Evolutionary conservation across 331 rosid species (phyloP), one percentile per base, ranked within the genome.

Genomic region (Pyracantha coccinea): DNA sequence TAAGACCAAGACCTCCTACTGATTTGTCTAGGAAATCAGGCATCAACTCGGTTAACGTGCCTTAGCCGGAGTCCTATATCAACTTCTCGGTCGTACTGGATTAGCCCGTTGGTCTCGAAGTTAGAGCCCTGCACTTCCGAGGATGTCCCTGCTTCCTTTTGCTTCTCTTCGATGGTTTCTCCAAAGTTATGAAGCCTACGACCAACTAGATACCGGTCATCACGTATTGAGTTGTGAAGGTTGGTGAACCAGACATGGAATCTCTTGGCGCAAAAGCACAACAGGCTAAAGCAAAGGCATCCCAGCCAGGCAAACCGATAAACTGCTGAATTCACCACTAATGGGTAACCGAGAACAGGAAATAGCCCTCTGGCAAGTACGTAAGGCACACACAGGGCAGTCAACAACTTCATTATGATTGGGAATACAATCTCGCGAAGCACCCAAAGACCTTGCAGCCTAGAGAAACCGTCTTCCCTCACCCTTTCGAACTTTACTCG

Each of bases 171-270:
- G 7, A 23, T 79, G 64, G 71, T 78, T 75, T 92, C 99, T 24
- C 99, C 99, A 2, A 17, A 95, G 86, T 95, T 95, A 81, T 92
- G 99, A 86, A 95, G 88, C 82, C 93, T 84, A 35, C 99, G 92
- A 50, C 99, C 98, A 47, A 95, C 81, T 57, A 92, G 87, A 81
- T 95, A 95, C 32, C 98, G 98, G 77, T 95, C 99, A 5, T 95
- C 99, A 0, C 99, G 98, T 61, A 95, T 95, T 74, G 99, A 89
- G 75, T 95, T 95, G 75, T 95, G 99, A 72, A 95, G 99, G 80
- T 95, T 95, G 83, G 98, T 92, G 80, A 95, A 90, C 99, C 99
- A 95, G 74, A 95, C 91, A 68, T 92, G 99, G 77, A 95, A 95
- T 82, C 98, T 88, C 91, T 86, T 90, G 72, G 92, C 99, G 75